Evolutionary conservation across 2,329 filamentous ascomycete species (phyloP).

Genomic region (Pyricularia pennisetigena): DNA sequence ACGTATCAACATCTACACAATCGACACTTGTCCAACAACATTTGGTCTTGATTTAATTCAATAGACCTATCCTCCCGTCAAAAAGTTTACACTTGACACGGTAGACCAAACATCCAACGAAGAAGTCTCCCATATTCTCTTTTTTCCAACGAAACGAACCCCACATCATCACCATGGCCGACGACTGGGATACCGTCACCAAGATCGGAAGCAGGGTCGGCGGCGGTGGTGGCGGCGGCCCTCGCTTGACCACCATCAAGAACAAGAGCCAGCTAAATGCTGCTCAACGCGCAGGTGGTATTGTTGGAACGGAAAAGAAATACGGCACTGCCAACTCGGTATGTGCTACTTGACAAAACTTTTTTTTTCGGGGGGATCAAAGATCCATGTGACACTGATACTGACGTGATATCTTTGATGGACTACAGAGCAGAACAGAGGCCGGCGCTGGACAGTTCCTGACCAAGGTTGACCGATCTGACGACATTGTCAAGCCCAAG

Average conservation of each 20-base stretch:
- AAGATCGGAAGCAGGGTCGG: slow-evolving; percentile 87
- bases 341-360: too few relatives aligned
- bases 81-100: slow-evolving; percentile 3
- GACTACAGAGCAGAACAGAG: background rate
- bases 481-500: slow-evolving; percentile 97
- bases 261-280: slow-evolving; percentile 80
- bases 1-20: background rate
- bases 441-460: slow-evolving; percentile 65
- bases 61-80: background rate
- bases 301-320: slow-evolving; percentile 91
- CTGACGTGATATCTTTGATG: background rate
- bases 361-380: too few relatives aligned
- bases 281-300: slow-evolving; percentile 67
- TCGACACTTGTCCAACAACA: background rate
- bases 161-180: slow-evolving; percentile 46
- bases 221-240: slow-evolving; percentile 41
- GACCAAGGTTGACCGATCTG: slow-evolving; percentile 93
- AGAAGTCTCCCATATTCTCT: background rate
- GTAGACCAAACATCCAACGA: background rate
- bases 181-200: slow-evolving; percentile 80
- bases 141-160: slow-evolving; percentile 5
- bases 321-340: slow-evolving; percentile 66
- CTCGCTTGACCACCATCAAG: slow-evolving; percentile 81
- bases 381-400: too few relatives aligned
- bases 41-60: background rate